These are phyloP conservation scores for Eutypa lata DNA, from an alignment of 2,329 filamentous ascomycete genomes.

Conservation along the genomic window DNA sequence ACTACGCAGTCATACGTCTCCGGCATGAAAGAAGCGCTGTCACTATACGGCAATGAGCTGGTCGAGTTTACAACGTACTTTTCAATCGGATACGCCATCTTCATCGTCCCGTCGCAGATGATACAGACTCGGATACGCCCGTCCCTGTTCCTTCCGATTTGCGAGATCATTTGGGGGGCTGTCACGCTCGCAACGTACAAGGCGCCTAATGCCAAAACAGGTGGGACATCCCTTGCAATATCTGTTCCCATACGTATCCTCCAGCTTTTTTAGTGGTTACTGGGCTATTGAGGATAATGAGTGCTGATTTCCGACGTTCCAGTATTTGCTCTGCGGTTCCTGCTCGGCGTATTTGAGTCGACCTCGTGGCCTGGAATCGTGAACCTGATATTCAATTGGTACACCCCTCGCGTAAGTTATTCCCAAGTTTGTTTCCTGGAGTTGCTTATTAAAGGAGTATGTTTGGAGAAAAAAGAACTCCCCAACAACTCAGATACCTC, in stretches of 20 bases:
- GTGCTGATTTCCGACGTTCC: too few species aligned
- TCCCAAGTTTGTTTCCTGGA: too few species aligned
- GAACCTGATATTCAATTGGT: slow-evolving; percentile 45
- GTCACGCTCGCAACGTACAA: slow-evolving; percentile 20
- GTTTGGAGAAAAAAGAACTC: too few species aligned
- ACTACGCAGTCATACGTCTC: slow-evolving; percentile 35
- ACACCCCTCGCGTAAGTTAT: slow-evolving; percentile 46
- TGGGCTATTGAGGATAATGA: too few species aligned
- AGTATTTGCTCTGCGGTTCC: slow-evolving; percentile 34
- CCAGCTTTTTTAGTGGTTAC: too few species aligned
- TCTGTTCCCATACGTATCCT: too few species aligned
- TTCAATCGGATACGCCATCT: slow-evolving; percentile 9
- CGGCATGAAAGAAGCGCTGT: slow-evolving; percentile 32
- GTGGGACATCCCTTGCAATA: neutral
- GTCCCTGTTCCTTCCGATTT: slow-evolving; percentile 20
- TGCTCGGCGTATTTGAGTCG: slow-evolving; percentile 31
- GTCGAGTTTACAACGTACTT: slow-evolving; percentile 11
- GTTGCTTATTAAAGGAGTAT: too few species aligned
- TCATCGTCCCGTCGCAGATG: slow-evolving; percentile 10
- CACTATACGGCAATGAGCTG: slow-evolving; percentile 10
- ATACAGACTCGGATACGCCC: slow-evolving; percentile 15
- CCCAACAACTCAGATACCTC: too few species aligned
- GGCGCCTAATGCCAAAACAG: slow-evolving; percentile 26
- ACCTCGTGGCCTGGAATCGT: slow-evolving; percentile 31
- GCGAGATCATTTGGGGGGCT: slow-evolving; percentile 37